These are phyloP conservation scores for Peronospora farinosa DNA, from an alignment of 352 stramenopile genomes.

Conservation along the genomic window DNA sequence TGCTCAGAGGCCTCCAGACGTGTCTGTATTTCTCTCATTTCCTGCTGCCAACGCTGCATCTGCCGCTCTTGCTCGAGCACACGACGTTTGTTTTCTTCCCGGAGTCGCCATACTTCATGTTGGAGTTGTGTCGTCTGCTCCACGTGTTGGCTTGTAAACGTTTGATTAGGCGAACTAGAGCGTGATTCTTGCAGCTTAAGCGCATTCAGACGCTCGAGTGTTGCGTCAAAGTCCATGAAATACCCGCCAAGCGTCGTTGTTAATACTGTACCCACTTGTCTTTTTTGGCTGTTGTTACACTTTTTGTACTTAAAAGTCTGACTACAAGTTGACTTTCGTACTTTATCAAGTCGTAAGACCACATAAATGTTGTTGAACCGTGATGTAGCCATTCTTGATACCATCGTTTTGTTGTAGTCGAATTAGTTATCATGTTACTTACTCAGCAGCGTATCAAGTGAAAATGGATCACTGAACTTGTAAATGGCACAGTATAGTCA, in stretches of 20 bases:
- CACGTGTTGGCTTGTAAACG: conserved; percentile 7
- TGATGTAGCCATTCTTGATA: conserved; percentile 4
- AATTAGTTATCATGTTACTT: too few species aligned
- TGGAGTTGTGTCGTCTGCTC: conserved; percentile 24
- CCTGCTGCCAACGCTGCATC: conserved; percentile 39
- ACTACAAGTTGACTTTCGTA: conserved; percentile 26
- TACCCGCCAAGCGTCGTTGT: conserved; percentile 5
- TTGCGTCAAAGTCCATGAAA: conserved; percentile 52
- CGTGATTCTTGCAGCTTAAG: conserved; percentile 55
- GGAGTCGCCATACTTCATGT: conserved; percentile 37
- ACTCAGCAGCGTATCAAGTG: too few species aligned
- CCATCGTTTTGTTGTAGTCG: too few species aligned
- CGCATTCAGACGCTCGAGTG: conserved; percentile 67
- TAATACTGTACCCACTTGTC: not conserved
- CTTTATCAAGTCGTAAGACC: not conserved
- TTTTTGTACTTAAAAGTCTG: conserved; percentile 15
- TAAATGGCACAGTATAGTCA: too few species aligned
- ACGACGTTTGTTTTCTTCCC: conserved; percentile 42
- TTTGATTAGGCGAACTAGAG: not conserved
- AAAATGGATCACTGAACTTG: too few species aligned
- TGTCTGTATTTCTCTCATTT: conserved; percentile 44
- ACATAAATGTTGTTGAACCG: not conserved
- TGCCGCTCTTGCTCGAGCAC: conserved; percentile 43
- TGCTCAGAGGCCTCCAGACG: conserved; percentile 40
- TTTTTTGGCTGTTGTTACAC: conserved; percentile 5